Conservation (phyloP, 2,329 filamentous ascomycete species). For the Sodiomyces alkalinus region DNA sequence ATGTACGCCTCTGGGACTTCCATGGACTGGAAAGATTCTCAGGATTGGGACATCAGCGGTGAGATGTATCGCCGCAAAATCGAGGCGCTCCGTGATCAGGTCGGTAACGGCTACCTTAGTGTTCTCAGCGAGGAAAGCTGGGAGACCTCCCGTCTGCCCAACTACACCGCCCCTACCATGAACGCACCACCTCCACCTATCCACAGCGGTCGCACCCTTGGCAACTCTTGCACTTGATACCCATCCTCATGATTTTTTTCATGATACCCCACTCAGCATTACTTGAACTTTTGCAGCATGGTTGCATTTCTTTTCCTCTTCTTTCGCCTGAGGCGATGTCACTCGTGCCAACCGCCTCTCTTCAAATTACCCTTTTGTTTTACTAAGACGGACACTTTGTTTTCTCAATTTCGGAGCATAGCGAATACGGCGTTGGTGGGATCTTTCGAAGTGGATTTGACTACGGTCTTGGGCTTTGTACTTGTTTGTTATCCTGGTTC, state of each 20-base stretch:
- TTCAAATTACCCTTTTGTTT: no score
- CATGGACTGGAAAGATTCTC: slow-evolving; percentile 23
- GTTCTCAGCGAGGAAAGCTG: slow-evolving; percentile 67
- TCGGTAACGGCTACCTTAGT: slow-evolving; percentile 77
- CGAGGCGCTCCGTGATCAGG: slow-evolving; percentile 68
- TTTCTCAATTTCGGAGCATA: slow-evolving; percentile 25
- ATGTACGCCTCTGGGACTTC: slow-evolving; percentile 16
- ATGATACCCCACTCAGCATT: slow-evolving; percentile 12
- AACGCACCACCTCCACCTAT: slow-evolving; percentile 26
- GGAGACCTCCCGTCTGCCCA: slow-evolving; percentile 26
- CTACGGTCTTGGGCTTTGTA: no score
- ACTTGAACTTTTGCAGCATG: no score
- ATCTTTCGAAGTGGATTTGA: not conserved
- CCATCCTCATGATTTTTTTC: slow-evolving; percentile 4
- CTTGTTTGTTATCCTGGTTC: no score
- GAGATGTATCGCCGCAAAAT: slow-evolving; percentile 80
- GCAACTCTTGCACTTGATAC: slow-evolving; percentile 11
- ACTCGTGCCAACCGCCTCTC: no score
- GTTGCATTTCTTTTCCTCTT: no score
- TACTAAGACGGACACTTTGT: no score
- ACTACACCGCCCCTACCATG: slow-evolving; percentile 24
- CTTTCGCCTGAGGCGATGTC: no score
- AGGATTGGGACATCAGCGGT: slow-evolving; percentile 52
- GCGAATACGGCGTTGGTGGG: slow-evolving; percentile 20
- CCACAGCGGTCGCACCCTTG: slow-evolving; percentile 36